Conservation (phyloP, 208 protist species). For the Phytomonas sp. region DNA sequence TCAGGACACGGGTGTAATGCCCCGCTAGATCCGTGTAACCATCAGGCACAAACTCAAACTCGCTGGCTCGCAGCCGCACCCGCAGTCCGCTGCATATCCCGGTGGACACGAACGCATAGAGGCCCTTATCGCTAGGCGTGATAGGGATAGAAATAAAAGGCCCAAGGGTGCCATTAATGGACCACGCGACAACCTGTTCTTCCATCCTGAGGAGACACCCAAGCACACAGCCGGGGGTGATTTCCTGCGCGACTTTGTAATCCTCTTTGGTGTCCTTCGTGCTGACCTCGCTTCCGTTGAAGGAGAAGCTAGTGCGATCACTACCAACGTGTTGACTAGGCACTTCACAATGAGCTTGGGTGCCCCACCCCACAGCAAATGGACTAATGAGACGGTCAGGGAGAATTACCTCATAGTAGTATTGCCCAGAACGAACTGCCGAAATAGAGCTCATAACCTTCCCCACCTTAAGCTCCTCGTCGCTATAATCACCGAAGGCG, state of each 20-base stretch:
- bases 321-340: conserved; percentile 84
- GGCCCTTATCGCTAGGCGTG: conserved; percentile 22
- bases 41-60: conserved; percentile 81
- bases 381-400: conserved; percentile 55
- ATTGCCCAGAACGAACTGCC: conserved; percentile 30
- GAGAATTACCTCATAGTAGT: conserved; percentile 83
- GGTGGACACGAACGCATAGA: conserved; percentile 82
- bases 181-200: conserved; percentile 70
- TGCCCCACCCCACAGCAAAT: conserved; percentile 87
- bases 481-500: conserved; percentile 70
- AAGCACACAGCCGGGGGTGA: conserved; percentile 44
- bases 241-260: conserved; percentile 62
- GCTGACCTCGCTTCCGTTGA: conserved; percentile 68
- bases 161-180: conserved; percentile 68
- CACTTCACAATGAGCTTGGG: conserved; percentile 61
- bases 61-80: conserved; percentile 46
- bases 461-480: conserved; percentile 70
- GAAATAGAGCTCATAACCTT: conserved; percentile 70
- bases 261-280: conserved; percentile 63
- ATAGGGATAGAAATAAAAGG: conserved; percentile 72
- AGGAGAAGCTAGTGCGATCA: conserved; percentile 80
- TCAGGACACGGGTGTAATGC: conserved; percentile 43
- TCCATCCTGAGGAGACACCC: conserved; percentile 83
- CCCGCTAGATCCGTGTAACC: conserved; percentile 75
- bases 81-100: conserved; percentile 71